These are phyloP conservation scores for Dactylella cylindrospora DNA, from an alignment of 2,329 filamentous ascomycete species.

Conservation along the genomic window DNA sequence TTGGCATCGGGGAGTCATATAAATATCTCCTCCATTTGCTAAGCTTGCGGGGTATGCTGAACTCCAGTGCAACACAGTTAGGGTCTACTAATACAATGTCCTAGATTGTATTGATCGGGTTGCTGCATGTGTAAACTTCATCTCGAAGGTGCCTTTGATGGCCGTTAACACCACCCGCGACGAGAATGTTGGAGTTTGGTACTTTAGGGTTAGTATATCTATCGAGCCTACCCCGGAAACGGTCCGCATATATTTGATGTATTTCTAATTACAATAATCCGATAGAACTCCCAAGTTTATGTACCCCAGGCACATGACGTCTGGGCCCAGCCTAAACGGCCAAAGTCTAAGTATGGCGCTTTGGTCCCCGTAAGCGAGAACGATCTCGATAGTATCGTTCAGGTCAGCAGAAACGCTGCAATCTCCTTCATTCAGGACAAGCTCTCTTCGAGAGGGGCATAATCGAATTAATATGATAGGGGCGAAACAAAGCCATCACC, in stretches of 20 bases:
- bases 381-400: slow-evolving; percentile 30
- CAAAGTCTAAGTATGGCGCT: slow-evolving; percentile 31
- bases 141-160: slow-evolving; percentile 24
- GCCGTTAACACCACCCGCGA: slow-evolving; percentile 41
- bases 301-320: slow-evolving; percentile 30
- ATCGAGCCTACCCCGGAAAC: neutral
- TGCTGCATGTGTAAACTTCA: slow-evolving; percentile 29
- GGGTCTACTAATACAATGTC: neutral
- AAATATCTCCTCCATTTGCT: slow-evolving; percentile 79
- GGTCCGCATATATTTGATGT: neutral
- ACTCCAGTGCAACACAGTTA: no score
- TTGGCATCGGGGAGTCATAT: slow-evolving; percentile 89
- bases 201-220: slow-evolving; percentile 12
- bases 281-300: slow-evolving; percentile 33
- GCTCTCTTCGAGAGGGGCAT: neutral
- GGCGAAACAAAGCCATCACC: no score
- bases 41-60: slow-evolving; percentile 70
- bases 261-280: slow-evolving; percentile 3
- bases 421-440: slow-evolving; percentile 19
- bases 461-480: no score
- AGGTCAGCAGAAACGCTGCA: slow-evolving; percentile 14
- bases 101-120: slow-evolving; percentile 25
- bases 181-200: slow-evolving; percentile 36
- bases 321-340: slow-evolving; percentile 21
- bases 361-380: slow-evolving; percentile 16